phyloP scores from a whole-genome alignment of 83 land plant genomes.

The Diphasiastrum complanatum region DNA sequence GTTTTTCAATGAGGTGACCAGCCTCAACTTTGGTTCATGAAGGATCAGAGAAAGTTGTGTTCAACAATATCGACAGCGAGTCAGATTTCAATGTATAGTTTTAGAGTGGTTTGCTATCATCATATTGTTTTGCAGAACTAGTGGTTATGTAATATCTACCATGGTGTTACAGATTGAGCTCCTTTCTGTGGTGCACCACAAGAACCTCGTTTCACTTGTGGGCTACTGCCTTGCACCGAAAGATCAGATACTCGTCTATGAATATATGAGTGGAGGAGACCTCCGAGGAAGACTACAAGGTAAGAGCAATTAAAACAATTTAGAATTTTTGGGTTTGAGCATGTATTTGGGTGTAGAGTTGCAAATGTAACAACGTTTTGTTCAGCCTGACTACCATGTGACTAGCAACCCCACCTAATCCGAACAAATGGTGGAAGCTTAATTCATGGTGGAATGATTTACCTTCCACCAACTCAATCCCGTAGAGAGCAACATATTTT shows the following conservation, averaged over 20 bases:
- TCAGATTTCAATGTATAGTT: too few species aligned
- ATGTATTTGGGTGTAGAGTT: too few species aligned
- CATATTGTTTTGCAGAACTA: background rate
- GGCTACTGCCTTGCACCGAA: background rate
- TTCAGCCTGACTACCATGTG: too few species aligned
- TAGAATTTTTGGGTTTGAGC: too few species aligned
- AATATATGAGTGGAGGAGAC: slow-evolving; percentile 9
- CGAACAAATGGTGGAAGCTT: too few species aligned
- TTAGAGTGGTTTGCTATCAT: background rate
- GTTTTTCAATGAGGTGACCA: slow-evolving; percentile 11
- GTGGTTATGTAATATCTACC: background rate
- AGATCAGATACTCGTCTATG: background rate
- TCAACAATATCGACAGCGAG: background rate
- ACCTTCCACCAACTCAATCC: too few species aligned
- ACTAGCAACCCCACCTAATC: too few species aligned
- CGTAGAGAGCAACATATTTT: too few species aligned
- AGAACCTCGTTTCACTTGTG: background rate
- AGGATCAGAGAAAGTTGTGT: background rate
- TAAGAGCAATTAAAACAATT: background rate
- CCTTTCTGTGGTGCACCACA: background rate
- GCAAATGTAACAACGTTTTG: too few species aligned
- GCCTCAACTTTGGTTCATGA: background rate
- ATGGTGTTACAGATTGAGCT: background rate
- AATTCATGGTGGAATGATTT: too few species aligned
- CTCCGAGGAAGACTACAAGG: background rate